Conservation (phyloP, 805 yeast genomes). For the Candida quercuum region DNA sequence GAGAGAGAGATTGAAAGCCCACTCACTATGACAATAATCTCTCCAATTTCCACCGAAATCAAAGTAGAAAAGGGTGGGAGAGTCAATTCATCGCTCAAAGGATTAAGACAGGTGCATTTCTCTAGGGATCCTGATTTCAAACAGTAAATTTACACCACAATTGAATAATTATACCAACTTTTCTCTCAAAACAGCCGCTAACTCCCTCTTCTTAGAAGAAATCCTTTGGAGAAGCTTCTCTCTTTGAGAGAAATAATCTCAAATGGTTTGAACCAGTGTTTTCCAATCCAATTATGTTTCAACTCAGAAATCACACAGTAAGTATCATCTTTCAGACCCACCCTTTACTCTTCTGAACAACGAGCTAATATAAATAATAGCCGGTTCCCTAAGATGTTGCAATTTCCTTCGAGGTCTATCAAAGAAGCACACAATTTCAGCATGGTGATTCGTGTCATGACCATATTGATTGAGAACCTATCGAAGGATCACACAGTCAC, state of each 20-base stretch:
- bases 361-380: too few relatives aligned
- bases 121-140: background rate
- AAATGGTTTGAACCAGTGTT: background rate
- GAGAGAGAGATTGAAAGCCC: too few relatives aligned
- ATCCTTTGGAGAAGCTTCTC: background rate
- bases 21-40: too few relatives aligned
- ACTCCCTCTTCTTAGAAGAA: background rate
- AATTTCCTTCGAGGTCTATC: slow-evolving; percentile 12
- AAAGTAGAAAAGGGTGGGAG: background rate
- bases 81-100: background rate
- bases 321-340: background rate
- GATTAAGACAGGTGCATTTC: background rate
- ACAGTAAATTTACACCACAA: background rate
- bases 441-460: slow-evolving; percentile 9
- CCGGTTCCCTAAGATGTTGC: background rate
- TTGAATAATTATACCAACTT: background rate
- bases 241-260: background rate
- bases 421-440: slow-evolving; percentile 8
- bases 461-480: slow-evolving; percentile 15
- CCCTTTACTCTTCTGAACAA: background rate
- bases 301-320: background rate
- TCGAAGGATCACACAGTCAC: slow-evolving; percentile 22
- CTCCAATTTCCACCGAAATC: background rate
- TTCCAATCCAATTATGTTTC: background rate
- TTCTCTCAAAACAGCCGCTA: background rate